Conservation (phyloP, 2,329 filamentous ascomycete species). For the Ophiocordyceps unilateralis region DNA sequence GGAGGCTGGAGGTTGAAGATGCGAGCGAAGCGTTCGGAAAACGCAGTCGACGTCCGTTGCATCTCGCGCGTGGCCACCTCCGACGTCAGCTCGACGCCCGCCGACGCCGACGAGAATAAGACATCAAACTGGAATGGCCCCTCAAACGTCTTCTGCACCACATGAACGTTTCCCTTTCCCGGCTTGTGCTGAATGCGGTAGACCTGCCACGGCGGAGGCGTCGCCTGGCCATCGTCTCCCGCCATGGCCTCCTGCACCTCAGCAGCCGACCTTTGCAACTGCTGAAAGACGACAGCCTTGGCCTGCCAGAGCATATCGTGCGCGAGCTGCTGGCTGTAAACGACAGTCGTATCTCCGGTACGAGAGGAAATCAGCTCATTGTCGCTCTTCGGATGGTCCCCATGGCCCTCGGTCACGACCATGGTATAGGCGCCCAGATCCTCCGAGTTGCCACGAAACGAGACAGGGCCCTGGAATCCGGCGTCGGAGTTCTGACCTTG, state of each 20-base stretch:
- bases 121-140: conserved; percentile 88
- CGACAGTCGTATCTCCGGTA: conserved; percentile 60
- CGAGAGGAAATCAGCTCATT: conserved; percentile 55
- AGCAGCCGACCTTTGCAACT: conserved; percentile 33
- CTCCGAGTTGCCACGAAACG: conserved; percentile 50
- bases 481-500: conserved; percentile 30
- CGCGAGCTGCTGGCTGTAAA: conserved; percentile 51
- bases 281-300: conserved; percentile 44
- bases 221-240: conserved; percentile 33
- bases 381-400: conserved; percentile 41
- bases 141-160: conserved; percentile 82
- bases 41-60: conserved; percentile 44
- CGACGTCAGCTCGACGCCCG: conserved; percentile 32
- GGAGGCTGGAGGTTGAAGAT: conserved; percentile 53
- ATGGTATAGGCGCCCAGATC: conserved; percentile 68
- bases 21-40: conserved; percentile 56
- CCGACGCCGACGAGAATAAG: conserved; percentile 67
- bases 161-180: conserved; percentile 60
- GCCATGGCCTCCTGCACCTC: conserved; percentile 30
- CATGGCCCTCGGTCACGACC: conserved; percentile 53
- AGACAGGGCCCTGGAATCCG: conserved; percentile 43
- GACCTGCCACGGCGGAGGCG: conserved; percentile 70
- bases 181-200: conserved; percentile 62
- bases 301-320: conserved; percentile 67
- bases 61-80: conserved; percentile 57